phyloP scores from a whole-genome alignment of 2,329 filamentous ascomycete species.

The Pestalotiopsis sp. region DNA sequence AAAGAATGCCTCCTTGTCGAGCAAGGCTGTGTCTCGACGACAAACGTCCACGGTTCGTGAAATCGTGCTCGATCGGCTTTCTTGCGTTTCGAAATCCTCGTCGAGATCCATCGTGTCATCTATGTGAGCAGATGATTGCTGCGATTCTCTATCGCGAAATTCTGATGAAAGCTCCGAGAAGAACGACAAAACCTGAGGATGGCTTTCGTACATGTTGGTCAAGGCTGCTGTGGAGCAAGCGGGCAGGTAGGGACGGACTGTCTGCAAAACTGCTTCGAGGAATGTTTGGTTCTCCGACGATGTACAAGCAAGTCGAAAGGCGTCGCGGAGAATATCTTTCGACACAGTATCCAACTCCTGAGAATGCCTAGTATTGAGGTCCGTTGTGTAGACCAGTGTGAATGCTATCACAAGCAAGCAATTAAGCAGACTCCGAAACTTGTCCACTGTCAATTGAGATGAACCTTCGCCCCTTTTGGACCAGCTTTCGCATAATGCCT shows the following conservation, averaged over 20 bases:
- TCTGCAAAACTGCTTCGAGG: slow-evolving; percentile 48
- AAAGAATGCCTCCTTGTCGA: slow-evolving; percentile 50
- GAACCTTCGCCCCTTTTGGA: slow-evolving; percentile 46
- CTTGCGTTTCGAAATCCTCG: slow-evolving; percentile 63
- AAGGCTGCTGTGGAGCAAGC: slow-evolving; percentile 40
- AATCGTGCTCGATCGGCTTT: slow-evolving; percentile 45
- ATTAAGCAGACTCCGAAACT: slow-evolving; percentile 53
- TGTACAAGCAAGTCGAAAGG: slow-evolving; percentile 41
- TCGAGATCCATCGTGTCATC: slow-evolving; percentile 69
- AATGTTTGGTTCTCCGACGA: slow-evolving; percentile 49
- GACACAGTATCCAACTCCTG: slow-evolving; percentile 49
- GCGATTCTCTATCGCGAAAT: slow-evolving; percentile 32
- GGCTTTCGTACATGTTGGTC: slow-evolving; percentile 38
- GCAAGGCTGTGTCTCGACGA: slow-evolving; percentile 45
- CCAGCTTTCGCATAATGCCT: slow-evolving; percentile 50
- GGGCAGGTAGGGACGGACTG: slow-evolving; percentile 50
- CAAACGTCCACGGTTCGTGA: slow-evolving; percentile 45
- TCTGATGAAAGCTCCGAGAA: slow-evolving; percentile 41
- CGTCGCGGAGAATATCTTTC: slow-evolving; percentile 42
- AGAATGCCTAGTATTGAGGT: slow-evolving; percentile 50
- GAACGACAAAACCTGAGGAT: slow-evolving; percentile 44
- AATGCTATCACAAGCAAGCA: slow-evolving; percentile 49
- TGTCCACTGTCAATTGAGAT: slow-evolving; percentile 52
- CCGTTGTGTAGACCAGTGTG: slow-evolving; percentile 49
- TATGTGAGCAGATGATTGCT: slow-evolving; percentile 37